A percentile compares a stretch with the other conserved stretches of the same genome.
Evolutionary conservation across 2,329 filamentous ascomycete genomes (phyloP).

Genomic region (Knoxdaviesia proteae): DNA sequence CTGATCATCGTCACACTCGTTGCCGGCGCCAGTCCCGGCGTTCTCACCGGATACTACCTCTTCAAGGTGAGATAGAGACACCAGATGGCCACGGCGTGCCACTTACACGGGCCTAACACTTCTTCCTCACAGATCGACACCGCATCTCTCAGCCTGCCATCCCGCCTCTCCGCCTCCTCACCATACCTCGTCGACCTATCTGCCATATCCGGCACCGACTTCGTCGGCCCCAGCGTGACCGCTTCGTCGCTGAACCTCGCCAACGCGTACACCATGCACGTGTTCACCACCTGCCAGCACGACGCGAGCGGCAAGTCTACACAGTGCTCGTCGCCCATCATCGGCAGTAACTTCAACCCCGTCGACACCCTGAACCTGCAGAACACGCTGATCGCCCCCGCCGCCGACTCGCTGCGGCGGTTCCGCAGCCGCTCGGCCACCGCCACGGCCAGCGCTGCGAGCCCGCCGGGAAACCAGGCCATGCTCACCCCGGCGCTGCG

Average conservation of each 20-base stretch:
- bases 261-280: slow-evolving; percentile 11
- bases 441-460: too few species aligned
- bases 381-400: slow-evolving; percentile 7
- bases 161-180: slow-evolving; percentile 11
- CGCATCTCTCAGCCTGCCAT: slow-evolving; percentile 9
- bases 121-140: slow-evolving; percentile 11
- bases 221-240: slow-evolving; percentile 10
- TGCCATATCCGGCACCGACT: slow-evolving; percentile 11
- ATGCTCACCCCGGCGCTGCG: slow-evolving; percentile 3
- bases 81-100: neutral
- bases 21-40: slow-evolving; percentile 9
- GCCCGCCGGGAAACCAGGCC: too few species aligned
- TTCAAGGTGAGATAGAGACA: slow-evolving; percentile 11
- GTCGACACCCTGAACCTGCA: slow-evolving; percentile 12
- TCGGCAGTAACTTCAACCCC: slow-evolving; percentile 14
- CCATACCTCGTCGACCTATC: slow-evolving; percentile 13
- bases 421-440: too few species aligned
- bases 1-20: slow-evolving; percentile 11
- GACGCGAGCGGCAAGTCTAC: neutral
- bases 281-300: slow-evolving; percentile 13
- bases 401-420: neutral
- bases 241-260: slow-evolving; percentile 11
- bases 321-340: slow-evolving; percentile 9
- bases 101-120: neutral
- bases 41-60: slow-evolving; percentile 11